Conservation (phyloP, 2,329 filamentous ascomycete genomes). For the Ophiostoma pallidulum region DNA sequence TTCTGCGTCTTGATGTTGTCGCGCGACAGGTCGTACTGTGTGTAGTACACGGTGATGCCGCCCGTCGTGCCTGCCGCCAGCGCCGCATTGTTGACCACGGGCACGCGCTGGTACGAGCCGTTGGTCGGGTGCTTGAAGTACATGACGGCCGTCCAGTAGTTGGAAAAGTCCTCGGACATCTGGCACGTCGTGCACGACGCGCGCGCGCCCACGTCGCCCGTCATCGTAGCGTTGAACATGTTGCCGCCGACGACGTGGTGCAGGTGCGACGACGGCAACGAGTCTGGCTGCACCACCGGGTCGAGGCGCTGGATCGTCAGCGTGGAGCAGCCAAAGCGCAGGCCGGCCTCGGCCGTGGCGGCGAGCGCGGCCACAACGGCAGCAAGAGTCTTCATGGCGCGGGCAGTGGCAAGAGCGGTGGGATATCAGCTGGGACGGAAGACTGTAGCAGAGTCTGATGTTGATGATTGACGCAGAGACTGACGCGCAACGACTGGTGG, state of each 20-base stretch:
- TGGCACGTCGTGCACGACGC: conserved; percentile 16
- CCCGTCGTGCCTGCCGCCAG: conserved; percentile 13
- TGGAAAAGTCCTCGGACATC: conserved; percentile 25
- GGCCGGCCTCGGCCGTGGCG: conserved; percentile 25
- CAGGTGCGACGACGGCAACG: conserved; percentile 13
- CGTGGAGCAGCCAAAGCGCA: conserved; percentile 29
- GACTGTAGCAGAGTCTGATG: background rate
- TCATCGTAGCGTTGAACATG: conserved; percentile 23
- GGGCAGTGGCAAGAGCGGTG: too few species aligned
- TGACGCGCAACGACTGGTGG: background rate
- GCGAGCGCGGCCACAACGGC: conserved; percentile 19
- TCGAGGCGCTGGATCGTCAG: conserved; percentile 25
- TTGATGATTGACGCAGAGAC: too few species aligned
- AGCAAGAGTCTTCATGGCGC: conserved; percentile 24
- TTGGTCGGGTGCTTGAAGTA: conserved; percentile 15
- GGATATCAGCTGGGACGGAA: too few species aligned
- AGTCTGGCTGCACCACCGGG: conserved; percentile 16
- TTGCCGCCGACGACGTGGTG: conserved; percentile 19
- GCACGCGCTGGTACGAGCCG: conserved; percentile 15
- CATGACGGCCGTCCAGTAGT: conserved; percentile 23
- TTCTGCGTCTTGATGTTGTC: conserved; percentile 13
- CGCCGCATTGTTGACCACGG: conserved; percentile 14
- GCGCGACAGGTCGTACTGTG: conserved; percentile 11
- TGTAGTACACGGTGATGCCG: conserved; percentile 17
- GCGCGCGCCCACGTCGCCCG: conserved; percentile 11